Evolutionary conservation across 768 basidiomycete species (phyloP), one percentile per base, ranked within the genome.

Genomic region (Phanerodontia chrysosporium): DNA sequence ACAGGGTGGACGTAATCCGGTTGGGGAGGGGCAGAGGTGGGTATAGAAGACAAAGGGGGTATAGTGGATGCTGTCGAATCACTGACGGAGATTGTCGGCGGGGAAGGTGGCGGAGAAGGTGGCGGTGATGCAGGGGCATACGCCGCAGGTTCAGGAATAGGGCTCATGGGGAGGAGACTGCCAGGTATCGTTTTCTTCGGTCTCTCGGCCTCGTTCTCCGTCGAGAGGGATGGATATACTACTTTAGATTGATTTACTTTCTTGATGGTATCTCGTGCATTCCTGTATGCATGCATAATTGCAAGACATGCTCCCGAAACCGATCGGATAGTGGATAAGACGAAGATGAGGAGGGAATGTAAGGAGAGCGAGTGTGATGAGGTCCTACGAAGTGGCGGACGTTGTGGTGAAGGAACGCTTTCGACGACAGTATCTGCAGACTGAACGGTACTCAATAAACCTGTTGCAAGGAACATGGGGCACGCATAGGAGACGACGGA

Each of bases 291-390:
- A 49, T 87, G 81, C 48, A 89, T 83, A 53, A 92, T 74, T 36
- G 83, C 77, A 13, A 92, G 81, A 64, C 85, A 86, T 36, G 78
- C 72, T 9, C 88, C 85, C 0, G 91, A 91, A 32, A 92, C 70
- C 6, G 80, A 76, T 64, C 91, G 90, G 14, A 93, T 77, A 28
- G 85, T 78, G 13, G 92, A 90, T 22, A 95, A 85, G 21, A 90
- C 72, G 61, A 89, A 69, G 46, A 94, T 79, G 54, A 90, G 75
- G 39, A 91, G 69, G 51, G 76, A 75, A 36, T 87, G 79, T 59
- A 78, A 74, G 21, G 81, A 76, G 45, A 65, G 58, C 16, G 64
- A 45, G 27, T 58, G 45, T 1, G 65, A 62, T 2, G 59, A 44
- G 10, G 58, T 58, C 6, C 59, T 57, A 21, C 55, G 62, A 13